These are phyloP conservation scores for Tuber brumale DNA, from an alignment of 495 filamentous ascomycete species.

Conservation along the genomic window DNA sequence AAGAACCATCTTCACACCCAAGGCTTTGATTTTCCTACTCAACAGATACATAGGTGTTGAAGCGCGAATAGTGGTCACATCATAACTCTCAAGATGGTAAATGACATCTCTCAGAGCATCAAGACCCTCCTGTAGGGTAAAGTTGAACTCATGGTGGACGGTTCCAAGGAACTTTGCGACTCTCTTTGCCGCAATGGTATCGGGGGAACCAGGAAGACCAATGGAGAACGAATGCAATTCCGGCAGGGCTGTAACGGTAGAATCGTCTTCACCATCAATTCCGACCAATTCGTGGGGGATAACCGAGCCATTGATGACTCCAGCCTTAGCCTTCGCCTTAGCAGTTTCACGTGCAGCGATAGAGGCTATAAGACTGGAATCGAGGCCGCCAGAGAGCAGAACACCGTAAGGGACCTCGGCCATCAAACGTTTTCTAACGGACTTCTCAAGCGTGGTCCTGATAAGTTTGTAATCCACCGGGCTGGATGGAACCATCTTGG, in stretches of 20 bases:
- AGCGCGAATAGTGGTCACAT: conserved; percentile 96
- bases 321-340: conserved; percentile 59
- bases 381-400: conserved; percentile 86
- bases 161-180: conserved; percentile 94
- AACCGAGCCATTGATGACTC: conserved; percentile 47
- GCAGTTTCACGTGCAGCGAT: conserved; percentile 91
- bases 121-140: conserved; percentile 92
- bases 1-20: conserved; percentile 99
- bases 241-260: conserved; percentile 83
- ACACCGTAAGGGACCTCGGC: conserved; percentile 98
- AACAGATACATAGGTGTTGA: conserved; percentile 98
- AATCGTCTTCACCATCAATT: conserved; percentile 85
- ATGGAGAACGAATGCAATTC: conserved; percentile 98
- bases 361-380: conserved; percentile 88
- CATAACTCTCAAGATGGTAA: conserved; percentile 93
- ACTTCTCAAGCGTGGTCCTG: conserved; percentile 74
- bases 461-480: conserved; percentile 76
- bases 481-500: conserved; percentile 63
- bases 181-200: conserved; percentile 78
- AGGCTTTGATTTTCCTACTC: conserved; percentile 95
- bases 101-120: conserved; percentile 95
- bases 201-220: conserved; percentile 81
- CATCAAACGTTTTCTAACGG: conserved; percentile 95
- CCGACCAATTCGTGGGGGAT: conserved; percentile 66
- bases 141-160: conserved; percentile 95